phyloP scores from a whole-genome alignment of 1,284 basidiomycete species.

The Ganoderma meredithae region DNA sequence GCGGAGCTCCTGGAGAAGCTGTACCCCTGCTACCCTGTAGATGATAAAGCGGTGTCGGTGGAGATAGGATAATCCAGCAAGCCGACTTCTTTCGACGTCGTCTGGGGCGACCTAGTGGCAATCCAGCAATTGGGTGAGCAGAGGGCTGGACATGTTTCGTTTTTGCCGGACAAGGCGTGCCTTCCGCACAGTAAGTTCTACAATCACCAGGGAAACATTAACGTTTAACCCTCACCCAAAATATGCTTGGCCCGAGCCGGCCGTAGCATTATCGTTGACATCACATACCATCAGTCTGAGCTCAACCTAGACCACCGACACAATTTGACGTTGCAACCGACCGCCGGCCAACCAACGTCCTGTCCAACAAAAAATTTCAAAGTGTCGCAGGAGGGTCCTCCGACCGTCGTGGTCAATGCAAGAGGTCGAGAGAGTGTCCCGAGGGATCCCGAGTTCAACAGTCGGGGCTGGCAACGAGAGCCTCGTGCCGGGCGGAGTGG shows the following conservation, averaged over 20 bases:
- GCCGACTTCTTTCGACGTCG: background rate
- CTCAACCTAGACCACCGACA: too few species aligned
- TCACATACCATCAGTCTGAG: too few species aligned
- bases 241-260: background rate
- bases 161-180: background rate
- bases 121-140: background rate
- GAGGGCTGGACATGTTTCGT: background rate
- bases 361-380: background rate
- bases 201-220: background rate
- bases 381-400: background rate
- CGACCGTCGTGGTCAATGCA: background rate
- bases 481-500: background rate
- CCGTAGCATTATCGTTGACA: background rate
- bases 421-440: background rate
- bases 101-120: background rate
- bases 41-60: background rate
- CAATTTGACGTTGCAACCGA: too few species aligned
- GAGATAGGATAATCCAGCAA: background rate
- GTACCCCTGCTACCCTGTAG: background rate
- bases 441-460: background rate
- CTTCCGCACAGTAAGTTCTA: background rate
- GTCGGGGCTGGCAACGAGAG: background rate
- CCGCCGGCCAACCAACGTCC: background rate
- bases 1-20: background rate
- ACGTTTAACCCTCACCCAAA: background rate